Base-by-base conservation (phyloP, 768 basidiomycete species). In the Phaeotremella fagi region DNA sequence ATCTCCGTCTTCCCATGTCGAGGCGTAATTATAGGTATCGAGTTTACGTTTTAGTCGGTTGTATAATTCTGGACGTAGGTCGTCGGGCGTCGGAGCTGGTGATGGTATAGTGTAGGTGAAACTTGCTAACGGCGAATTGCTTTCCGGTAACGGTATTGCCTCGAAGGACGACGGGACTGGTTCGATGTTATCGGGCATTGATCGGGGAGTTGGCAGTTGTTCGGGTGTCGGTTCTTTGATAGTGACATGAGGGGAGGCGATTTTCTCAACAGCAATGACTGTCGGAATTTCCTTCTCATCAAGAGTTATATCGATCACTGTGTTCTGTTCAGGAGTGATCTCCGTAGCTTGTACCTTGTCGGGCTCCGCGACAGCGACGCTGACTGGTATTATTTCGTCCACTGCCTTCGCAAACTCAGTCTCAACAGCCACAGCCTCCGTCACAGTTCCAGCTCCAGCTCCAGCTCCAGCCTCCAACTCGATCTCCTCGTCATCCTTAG, bases 11-110 rank as follows among this genome's bases (percentile, higher is more conserved):
- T 59, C 44, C 66, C 66, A 68, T 1, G 49, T 61, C 12, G 52
- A 23, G 6, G 66, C 50, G 38, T 68, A 68, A 36, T 64, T 54
- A 26, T 22, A 45, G 16, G 12, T 52, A 18, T 55, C 37, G 11
- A 46, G 12, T n/a, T 52, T 28, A 15, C 54, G 46, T 22, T 49
- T 50, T 16, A 65, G 59, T 15, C 63, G 61, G 28, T 64, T 58
- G 11, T 64, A 38, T 16, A 68, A 54, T n/a, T 63, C 56, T 14
- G 43, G 35, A 18, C 59, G 59, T 14, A 68, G 54, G 3, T 44
- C 24, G 26, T 60, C 59, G n/a, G 63, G 66, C 4, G 63, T 65
- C 0, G 60, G 52, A 1, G 66, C 61, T 7, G 63, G 66, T 23
- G 63, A 56, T 5, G 63, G 66, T 14, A 60, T 22, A 15, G 44